phyloP scores from a whole-genome alignment of 768 basidiomycete genomes.

The Suillus fuscotomentosus region DNA sequence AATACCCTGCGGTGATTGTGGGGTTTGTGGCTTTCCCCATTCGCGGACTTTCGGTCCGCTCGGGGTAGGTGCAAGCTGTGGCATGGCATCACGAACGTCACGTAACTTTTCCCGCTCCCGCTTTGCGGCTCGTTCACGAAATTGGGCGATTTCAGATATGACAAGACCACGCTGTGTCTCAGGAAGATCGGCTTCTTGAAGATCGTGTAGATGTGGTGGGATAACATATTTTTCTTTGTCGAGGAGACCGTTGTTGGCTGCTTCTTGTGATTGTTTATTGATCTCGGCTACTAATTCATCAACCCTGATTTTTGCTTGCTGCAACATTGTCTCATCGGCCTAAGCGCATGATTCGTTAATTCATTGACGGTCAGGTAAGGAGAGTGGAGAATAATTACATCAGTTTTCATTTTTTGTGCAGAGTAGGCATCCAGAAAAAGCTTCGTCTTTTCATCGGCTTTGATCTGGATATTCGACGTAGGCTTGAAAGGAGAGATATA shows the following conservation, averaged over 20 bases:
- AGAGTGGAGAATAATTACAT: conserved; percentile 50
- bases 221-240: conserved; percentile 89
- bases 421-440: conserved; percentile 85
- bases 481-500: conserved; percentile 27
- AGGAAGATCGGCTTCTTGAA: conserved; percentile 95
- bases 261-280: conserved; percentile 69
- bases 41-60: conserved; percentile 78
- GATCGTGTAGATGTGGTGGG: conserved; percentile 94
- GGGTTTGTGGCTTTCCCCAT: conserved; percentile 62
- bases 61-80: conserved; percentile 42
- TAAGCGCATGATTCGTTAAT: conserved; percentile 27
- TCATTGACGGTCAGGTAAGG: not conserved
- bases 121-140: conserved; percentile 92
- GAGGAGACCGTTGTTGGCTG: conserved; percentile 68
- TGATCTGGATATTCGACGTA: conserved; percentile 63
- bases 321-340: conserved; percentile 67
- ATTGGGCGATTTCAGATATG: conserved; percentile 94
- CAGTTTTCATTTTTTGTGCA: conserved; percentile 73
- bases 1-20: conserved; percentile 33
- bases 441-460: conserved; percentile 95
- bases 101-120: conserved; percentile 85
- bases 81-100: conserved; percentile 64
- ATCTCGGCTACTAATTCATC: conserved; percentile 69
- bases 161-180: conserved; percentile 91
- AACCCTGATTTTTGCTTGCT: conserved; percentile 64